Conservation (phyloP, 805 yeast species). For the Suhomyces kilbournensis region DNA sequence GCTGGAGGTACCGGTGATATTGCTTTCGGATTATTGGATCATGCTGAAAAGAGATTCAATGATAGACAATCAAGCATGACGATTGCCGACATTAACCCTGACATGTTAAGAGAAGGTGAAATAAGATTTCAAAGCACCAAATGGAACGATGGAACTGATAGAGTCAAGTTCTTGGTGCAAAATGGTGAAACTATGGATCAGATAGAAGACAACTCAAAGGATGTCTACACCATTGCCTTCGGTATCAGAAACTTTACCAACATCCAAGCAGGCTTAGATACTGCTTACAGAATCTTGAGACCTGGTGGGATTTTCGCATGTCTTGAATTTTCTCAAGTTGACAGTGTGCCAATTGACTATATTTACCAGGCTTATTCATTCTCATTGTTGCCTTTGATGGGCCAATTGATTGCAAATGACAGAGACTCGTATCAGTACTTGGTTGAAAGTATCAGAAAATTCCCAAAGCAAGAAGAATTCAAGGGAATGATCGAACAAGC, state of each 20-base stretch:
- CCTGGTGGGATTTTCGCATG: conserved; percentile 99
- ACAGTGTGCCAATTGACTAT: conserved; percentile 69
- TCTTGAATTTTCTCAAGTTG: conserved; percentile 90
- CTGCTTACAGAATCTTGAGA: conserved; percentile 93
- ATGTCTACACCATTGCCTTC: conserved; percentile 93
- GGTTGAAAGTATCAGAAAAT: conserved; percentile 88
- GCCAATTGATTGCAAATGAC: conserved; percentile 92
- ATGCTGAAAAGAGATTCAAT: conserved; percentile 74
- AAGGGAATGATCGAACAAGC: conserved; percentile 91
- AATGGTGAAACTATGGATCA: conserved; percentile 88
- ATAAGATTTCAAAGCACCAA: conserved; percentile 60
- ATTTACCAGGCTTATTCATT: conserved; percentile 87
- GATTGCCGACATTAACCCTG: conserved; percentile 91
- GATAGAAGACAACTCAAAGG: conserved; percentile 84
- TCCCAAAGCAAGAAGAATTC: conserved; percentile 90
- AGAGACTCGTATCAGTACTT: conserved; percentile 94
- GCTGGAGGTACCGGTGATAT: conserved; percentile 99
- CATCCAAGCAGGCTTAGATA: conserved; percentile 86
- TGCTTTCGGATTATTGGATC: conserved; percentile 91
- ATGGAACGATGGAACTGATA: conserved; percentile 56
- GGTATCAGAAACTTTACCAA: conserved; percentile 97
- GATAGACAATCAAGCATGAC: conserved; percentile 81
- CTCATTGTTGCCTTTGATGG: conserved; percentile 86
- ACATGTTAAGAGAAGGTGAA: conserved; percentile 92
- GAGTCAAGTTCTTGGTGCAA: conserved; percentile 82